Base-by-base conservation (phyloP, 169 alveolate genomes). In the Plasmodium chabaudi region DNA sequence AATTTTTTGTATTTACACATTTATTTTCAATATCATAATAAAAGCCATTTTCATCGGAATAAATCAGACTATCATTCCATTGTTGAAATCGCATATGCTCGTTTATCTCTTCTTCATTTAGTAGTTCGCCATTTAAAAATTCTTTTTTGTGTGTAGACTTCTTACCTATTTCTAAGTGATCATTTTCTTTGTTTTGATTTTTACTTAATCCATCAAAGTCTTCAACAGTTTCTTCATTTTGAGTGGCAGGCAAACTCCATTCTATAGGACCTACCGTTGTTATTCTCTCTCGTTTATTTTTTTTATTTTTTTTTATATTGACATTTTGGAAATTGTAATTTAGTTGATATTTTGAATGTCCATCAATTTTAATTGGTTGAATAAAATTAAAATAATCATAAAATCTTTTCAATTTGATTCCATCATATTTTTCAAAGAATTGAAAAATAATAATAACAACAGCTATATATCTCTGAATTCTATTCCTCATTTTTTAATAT, bases 81-180 rank as follows among this genome's bases (percentile, higher is more conserved):
- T 82, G 90, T 12, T 82, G 90, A 82, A 82, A 82, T 42, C 47
- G 67, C 90, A 82, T 82, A 49, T 82, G 74, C 15, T 82, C 82
- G n/a, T 82, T 82, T 53, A 82, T 82, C 56, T 82, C 90, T 19
- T 82, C 90, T 82, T 82, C 90, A 17, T 17, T 82, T 27, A 82
- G 42, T 49, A 82, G 65, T 67, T 82, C 90, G 5, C 90, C 90
- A 67, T 82, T 55, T 65, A 82, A 46, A n/a, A 60, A 74, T 12
- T 68, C 77, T 6, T 19, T 19, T 68, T 47, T 68, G 13, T 5
- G 23, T 46, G 2, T 47, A 10, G 42, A 0, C 5, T 34, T 0
- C 7, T 34, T n/a, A 2, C 21, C 10, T 15, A 49, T 49, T 39
- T n/a, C 49, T 5, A 5, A 3, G 27, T 34, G 10, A n/a, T 21